These are phyloP conservation scores for Scedosporium dehoogii DNA, from an alignment of 2,329 filamentous ascomycete species.

Conservation along the genomic window DNA sequence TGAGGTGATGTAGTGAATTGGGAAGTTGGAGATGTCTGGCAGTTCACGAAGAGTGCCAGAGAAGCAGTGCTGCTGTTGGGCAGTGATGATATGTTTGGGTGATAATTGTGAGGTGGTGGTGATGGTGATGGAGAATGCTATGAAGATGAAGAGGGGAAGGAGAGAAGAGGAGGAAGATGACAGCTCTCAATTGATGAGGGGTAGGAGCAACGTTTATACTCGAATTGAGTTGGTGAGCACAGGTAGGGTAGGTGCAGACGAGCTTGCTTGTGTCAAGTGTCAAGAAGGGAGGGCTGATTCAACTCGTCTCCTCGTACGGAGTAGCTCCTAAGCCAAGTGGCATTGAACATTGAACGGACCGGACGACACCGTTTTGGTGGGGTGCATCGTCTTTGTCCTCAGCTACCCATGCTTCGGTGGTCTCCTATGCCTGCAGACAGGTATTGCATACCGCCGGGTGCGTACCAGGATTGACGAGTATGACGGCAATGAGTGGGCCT, in stretches of 20 bases:
- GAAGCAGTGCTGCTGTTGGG: not conserved
- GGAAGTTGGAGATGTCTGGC: not conserved
- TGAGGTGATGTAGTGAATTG: slow-evolving; percentile 10
- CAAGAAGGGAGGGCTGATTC: not conserved
- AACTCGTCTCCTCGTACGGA: not conserved
- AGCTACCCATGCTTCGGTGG: not conserved
- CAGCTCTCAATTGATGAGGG: slow-evolving; percentile 8
- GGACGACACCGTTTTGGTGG: not conserved
- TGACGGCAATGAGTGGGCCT: not conserved
- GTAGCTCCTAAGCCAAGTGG: not conserved
- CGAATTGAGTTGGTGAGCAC: not conserved
- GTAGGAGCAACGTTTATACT: not conserved
- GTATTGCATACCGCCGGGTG: not conserved
- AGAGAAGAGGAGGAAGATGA: slow-evolving; percentile 11
- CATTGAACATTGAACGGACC: not conserved
- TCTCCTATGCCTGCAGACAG: not conserved
- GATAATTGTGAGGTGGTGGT: not conserved
- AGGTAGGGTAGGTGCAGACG: not conserved
- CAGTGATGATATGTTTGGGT: not conserved
- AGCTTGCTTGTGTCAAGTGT: not conserved
- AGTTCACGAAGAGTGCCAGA: not conserved
- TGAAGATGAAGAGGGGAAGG: slow-evolving; percentile 11
- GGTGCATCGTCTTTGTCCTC: not conserved
- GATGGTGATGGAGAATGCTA: not conserved
- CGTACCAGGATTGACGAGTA: not conserved